Base-by-base conservation (phyloP, 139 green algal species). In the Chlorella sp. region DNA sequence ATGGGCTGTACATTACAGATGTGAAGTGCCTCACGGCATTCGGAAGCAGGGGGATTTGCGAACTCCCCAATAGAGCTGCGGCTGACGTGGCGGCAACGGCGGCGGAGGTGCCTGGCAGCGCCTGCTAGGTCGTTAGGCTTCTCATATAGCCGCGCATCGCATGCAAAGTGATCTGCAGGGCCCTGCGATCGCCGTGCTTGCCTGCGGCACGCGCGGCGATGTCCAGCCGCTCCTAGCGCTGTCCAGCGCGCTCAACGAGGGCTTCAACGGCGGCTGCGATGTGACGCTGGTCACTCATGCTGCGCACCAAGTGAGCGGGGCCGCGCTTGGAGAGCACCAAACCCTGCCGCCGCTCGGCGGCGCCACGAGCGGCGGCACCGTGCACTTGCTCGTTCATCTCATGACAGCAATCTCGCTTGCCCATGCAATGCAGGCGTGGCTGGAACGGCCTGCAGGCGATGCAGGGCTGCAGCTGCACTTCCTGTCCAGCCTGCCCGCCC, bases 151-250 rank as follows among this genome's bases (percentile, higher is more conserved):
- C 4, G 57, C 3, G 13, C 9, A 2, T 32, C 23, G 11, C 60
- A 67, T 67, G 25, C 60, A 32, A 44, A 39, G 65, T 7, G 65
- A 72, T 39, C 30, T 5, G 51, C 51, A 60, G 13, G 51, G 51
- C 51, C 11, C 51, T 23, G 51, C 51, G 51, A 38, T 70, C 18
- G 75, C 57, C 21, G 3, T 70, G 9, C 65, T 85, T 3, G 81
- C 81, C 6, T 69, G 62, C 18, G 81, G 81, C 21, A 86, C 81
- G 26, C 55, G 56, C 1, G 81, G 81, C 34, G 81, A 86, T 57
- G 81, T 86, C 47, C 55, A 67, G 56, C 81, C 81, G 32, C 81
- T 86, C 15, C 57, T 86, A 7, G 55, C 51, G 25, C 57, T 86
- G 57, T 39, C 81, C 26, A 30, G 63, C 16, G 51, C 34, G 25